Conservation (phyloP, 2,329 filamentous ascomycete genomes). For the Rhynchosporium secalis region DNA sequence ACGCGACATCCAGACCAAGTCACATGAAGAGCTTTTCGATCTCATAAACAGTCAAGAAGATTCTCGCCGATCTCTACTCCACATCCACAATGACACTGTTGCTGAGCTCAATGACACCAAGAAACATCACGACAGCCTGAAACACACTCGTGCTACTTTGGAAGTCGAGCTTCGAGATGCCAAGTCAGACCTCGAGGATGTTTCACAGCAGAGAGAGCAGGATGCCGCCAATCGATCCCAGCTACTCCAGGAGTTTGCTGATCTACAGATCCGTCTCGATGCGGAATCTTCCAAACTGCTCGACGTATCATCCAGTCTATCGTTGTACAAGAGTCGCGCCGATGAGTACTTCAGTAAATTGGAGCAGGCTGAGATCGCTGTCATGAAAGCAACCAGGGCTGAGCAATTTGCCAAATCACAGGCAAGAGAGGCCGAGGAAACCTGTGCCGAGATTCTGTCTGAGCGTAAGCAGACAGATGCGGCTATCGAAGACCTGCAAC, state of each 20-base stretch:
- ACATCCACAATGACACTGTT: conserved; percentile 82
- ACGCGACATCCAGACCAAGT: conserved; percentile 88
- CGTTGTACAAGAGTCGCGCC: conserved; percentile 85
- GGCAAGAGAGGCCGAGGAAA: conserved; percentile 87
- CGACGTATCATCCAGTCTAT: conserved; percentile 81
- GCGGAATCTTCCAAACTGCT: conserved; percentile 81
- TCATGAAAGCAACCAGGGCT: conserved; percentile 86
- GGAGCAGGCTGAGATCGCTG: conserved; percentile 93
- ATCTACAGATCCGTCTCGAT: conserved; percentile 90
- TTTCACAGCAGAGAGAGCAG: conserved; percentile 76
- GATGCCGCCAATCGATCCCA: conserved; percentile 86
- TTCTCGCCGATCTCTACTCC: conserved; percentile 75
- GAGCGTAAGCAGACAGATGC: conserved; percentile 89
- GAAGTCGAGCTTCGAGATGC: conserved; percentile 88
- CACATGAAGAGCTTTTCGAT: conserved; percentile 91
- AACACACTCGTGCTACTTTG: conserved; percentile 73
- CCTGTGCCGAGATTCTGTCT: conserved; percentile 84
- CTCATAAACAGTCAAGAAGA: conserved; percentile 92
- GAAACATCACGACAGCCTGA: conserved; percentile 80
- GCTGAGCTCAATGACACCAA: conserved; percentile 86
- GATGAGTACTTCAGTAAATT: conserved; percentile 98
- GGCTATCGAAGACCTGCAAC: conserved; percentile 84
- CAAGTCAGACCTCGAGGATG: conserved; percentile 79
- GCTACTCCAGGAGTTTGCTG: conserved; percentile 86
- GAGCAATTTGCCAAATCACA: conserved; percentile 94